Conservation (phyloP, 2,329 filamentous ascomycete genomes). For the Colletotrichum gloeosporioides region DNA sequence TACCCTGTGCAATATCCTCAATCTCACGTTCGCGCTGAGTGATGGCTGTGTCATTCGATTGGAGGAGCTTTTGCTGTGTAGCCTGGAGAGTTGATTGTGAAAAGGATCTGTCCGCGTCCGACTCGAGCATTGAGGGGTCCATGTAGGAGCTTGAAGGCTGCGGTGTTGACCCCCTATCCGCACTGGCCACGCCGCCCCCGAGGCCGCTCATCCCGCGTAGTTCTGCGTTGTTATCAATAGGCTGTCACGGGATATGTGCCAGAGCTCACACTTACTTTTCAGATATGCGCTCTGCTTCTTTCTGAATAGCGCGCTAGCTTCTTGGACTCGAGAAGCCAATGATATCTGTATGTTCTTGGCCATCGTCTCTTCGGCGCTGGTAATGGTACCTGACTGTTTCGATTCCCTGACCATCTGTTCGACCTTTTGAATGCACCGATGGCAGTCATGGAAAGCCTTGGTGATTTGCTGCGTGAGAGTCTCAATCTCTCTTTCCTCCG, state of each 20-base stretch:
- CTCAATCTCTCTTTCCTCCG: constrained; percentile 91
- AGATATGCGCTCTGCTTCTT: constrained; percentile 98
- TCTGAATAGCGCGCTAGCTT: constrained; percentile 88
- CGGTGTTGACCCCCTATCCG: constrained; percentile 60
- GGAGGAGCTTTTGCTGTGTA: constrained; percentile 71
- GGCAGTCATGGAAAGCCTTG: constrained; percentile 85
- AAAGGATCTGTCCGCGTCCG: constrained; percentile 90
- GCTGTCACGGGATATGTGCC: background rate
- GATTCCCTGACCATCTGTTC: constrained; percentile 87
- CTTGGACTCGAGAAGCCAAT: constrained; percentile 85
- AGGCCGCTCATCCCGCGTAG: constrained; percentile 74
- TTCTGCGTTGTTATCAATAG: constrained; percentile 55
- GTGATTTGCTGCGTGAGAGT: constrained; percentile 89
- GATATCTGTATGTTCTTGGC: constrained; percentile 95
- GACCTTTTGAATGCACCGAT: constrained; percentile 85
- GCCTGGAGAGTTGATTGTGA: constrained; percentile 89
- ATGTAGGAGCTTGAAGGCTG: constrained; percentile 61
- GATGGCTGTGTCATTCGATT: constrained; percentile 83
- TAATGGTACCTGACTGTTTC: constrained; percentile 74
- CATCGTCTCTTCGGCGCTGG: constrained; percentile 90
- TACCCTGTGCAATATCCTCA: constrained; percentile 96
- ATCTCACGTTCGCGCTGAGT: constrained; percentile 95
- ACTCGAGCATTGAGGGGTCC: constrained; percentile 89
- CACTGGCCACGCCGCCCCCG: constrained; percentile 52
- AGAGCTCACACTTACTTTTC: constrained; percentile 70